Evolutionary conservation across 192 early-diverging fungal genomes (phyloP).

Genomic region (Linnemannia elongata): DNA sequence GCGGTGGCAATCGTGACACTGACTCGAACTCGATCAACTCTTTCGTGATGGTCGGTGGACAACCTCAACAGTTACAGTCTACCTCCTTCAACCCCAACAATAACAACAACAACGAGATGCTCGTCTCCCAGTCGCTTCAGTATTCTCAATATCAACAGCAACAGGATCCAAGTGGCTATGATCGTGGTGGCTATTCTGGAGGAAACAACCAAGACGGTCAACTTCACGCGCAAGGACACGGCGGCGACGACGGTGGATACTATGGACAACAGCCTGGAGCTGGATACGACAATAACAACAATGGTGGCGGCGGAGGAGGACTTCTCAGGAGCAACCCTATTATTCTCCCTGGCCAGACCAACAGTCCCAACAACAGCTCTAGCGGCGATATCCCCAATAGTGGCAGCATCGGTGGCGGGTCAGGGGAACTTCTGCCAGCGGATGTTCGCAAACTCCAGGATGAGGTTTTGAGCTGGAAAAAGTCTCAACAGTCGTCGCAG

Average conservation of each 20-base stretch:
- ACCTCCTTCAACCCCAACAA: not conserved
- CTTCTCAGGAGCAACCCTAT: conserved; percentile 1
- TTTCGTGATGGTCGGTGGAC: not conserved
- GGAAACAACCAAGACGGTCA: not conserved
- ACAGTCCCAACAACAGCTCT: conserved; percentile 11
- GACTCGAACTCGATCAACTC: conserved; percentile 2
- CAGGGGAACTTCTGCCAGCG: conserved; percentile 15
- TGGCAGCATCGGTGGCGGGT: conserved; percentile 9
- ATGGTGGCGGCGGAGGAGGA: not conserved
- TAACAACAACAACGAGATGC: not conserved
- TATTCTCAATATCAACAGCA: conserved; percentile 10
- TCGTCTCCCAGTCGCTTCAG: conserved; percentile 13
- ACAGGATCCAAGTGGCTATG: conserved; percentile 1
- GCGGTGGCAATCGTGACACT: not conserved
- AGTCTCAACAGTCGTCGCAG: conserved; percentile 44
- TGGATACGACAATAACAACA: not conserved
- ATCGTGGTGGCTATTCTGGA: conserved; percentile 11
- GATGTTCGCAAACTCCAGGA: conserved; percentile 53
- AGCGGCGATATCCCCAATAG: not conserved
- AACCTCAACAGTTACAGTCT: conserved; percentile 1
- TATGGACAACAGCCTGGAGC: conserved; percentile 5
- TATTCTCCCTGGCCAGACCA: not conserved
- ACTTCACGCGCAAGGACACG: not conserved
- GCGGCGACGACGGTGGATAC: not conserved
- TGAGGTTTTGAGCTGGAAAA: conserved; percentile 47